Base-by-base conservation (phyloP, 2,329 filamentous ascomycete genomes). In the Cordyceps fumosorosea region DNA sequence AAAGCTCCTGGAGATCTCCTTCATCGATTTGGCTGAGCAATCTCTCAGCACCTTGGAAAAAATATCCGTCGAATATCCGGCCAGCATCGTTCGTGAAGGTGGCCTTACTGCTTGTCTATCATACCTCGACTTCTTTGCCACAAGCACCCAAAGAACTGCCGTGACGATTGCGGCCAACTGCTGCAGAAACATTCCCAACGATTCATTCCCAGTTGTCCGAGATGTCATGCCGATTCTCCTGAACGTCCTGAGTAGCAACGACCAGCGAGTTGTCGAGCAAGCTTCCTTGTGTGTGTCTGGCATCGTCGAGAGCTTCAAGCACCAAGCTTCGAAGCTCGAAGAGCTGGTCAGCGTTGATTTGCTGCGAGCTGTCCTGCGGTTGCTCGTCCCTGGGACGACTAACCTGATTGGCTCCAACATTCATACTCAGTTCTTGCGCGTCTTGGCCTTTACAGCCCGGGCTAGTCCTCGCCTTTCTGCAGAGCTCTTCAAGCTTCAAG, bases 161-260 rank as follows among this genome's bases (percentile, higher is more conserved):
- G 95, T 99, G 8, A 98, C 93, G 3, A 99, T 93, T 14, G 95
- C 96, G 11, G 96, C 95, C 62, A 99, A 99, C 72, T 99, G 95
- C 78, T 99, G 96, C 74, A 90, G 95, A 65, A 97, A 97, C 71
- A 95, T 99, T 20, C 91, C 93, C 1, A 89, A 93, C 68, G 95
- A 98, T 70, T 96, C 91, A 0, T 99, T 99, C 71, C 81, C 87
- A 1, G 93, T 96, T 11, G 90, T 99, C 55, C 86, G 88, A 70
- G 93, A 97, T 74, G 95, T 97, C 48, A 99, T 99, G 95, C 93
- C 93, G 7, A 97, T 91, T 29, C 82, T 99, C 37, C 85, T 96
- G 63, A 91, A 92, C 70, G 95, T 98, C 16, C 81, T 99, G 45
- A 86, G 85, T 62, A 98, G 93, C 78, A 97, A 84, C 74, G 95